Evolutionary conservation across 1,139 yeast genomes (phyloP).

Genomic region (Yamadazyma atlantica): DNA sequence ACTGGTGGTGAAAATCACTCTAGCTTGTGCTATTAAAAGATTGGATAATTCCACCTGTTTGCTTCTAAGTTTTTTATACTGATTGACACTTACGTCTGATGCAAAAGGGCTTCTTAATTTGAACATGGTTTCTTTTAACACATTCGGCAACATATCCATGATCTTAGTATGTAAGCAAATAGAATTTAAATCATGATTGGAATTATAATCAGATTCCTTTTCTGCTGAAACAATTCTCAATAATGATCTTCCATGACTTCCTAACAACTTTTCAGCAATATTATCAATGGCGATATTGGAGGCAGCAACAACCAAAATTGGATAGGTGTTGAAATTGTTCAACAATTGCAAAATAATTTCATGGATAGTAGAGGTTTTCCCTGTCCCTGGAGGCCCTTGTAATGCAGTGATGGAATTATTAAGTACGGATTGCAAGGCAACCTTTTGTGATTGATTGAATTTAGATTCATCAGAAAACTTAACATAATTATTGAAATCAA

Average conservation of each 20-base stretch:
- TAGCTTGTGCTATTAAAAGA: slow-evolving; percentile 59
- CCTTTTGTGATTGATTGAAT: slow-evolving; percentile 64
- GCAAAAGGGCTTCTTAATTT: slow-evolving; percentile 45
- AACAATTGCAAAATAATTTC: slow-evolving; percentile 65
- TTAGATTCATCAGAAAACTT: slow-evolving; percentile 42
- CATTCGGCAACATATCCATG: slow-evolving; percentile 46
- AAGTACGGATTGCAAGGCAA: slow-evolving; percentile 66
- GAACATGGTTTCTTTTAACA: slow-evolving; percentile 40
- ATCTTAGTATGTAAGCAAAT: slow-evolving; percentile 67
- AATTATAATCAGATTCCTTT: slow-evolving; percentile 60
- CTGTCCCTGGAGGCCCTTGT: slow-evolving; percentile 73
- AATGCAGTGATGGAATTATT: slow-evolving; percentile 65
- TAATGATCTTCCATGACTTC: slow-evolving; percentile 49
- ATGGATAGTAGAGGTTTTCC: slow-evolving; percentile 64
- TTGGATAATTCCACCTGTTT: slow-evolving; percentile 45
- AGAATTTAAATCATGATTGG: slow-evolving; percentile 53
- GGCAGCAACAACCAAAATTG: slow-evolving; percentile 73
- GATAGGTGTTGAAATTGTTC: slow-evolving; percentile 54
- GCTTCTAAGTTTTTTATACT: slow-evolving; percentile 48
- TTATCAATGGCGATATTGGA: slow-evolving; percentile 77
- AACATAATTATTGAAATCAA: slow-evolving; percentile 54
- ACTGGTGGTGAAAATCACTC: slow-evolving; percentile 69
- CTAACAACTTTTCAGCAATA: slow-evolving; percentile 63
- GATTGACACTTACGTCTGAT: slow-evolving; percentile 36
- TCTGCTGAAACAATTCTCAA: slow-evolving; percentile 61